A percentile compares a stretch with the other conserved stretches of the same genome.
Conservation (phyloP, 805 yeast genomes). For the Metschnikowia sp. region DNA sequence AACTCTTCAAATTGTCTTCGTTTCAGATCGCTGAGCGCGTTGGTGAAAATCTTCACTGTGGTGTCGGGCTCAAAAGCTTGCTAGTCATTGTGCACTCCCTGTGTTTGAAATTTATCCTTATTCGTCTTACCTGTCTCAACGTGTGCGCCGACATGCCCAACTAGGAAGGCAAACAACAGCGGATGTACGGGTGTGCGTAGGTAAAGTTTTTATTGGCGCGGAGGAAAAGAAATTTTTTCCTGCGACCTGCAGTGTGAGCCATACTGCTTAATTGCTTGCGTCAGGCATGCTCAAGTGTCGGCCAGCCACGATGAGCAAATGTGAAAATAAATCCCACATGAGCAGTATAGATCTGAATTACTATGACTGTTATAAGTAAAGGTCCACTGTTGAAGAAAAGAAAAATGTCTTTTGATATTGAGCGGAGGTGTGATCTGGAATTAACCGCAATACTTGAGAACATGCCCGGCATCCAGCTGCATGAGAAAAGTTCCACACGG, state of each 20-base stretch:
- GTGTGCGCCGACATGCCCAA: constrained; percentile 11
- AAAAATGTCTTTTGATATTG: no score
- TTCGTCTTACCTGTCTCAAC: constrained; percentile 6
- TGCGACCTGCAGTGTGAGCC: neutral
- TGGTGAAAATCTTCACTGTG: neutral
- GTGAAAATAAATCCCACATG: neutral
- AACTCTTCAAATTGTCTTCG: no score
- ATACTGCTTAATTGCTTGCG: constrained; percentile 6
- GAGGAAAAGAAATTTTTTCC: constrained; percentile 2
- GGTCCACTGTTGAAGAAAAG: neutral
- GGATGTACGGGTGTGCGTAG: constrained; percentile 2
- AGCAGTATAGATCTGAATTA: neutral
- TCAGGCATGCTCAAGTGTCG: neutral
- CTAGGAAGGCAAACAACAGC: constrained; percentile 7
- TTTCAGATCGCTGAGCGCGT: no score
- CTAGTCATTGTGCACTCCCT: constrained; percentile 10
- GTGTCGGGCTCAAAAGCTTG: constrained; percentile 1
- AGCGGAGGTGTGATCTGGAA: no score
- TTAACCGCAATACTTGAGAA: constrained; percentile 5
- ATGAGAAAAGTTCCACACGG: constrained; percentile 8
- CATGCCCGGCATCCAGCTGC: constrained; percentile 4
- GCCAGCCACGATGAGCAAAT: no score
- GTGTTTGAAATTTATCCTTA: constrained; percentile 8
- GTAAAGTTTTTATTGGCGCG: constrained; percentile 1
- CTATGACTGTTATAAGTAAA: no score